A percentile compares a stretch with the other conserved stretches of the same genome.
phyloP scores from a whole-genome alignment of 352 stramenopile genomes.

The Globisporangium lucens region DNA sequence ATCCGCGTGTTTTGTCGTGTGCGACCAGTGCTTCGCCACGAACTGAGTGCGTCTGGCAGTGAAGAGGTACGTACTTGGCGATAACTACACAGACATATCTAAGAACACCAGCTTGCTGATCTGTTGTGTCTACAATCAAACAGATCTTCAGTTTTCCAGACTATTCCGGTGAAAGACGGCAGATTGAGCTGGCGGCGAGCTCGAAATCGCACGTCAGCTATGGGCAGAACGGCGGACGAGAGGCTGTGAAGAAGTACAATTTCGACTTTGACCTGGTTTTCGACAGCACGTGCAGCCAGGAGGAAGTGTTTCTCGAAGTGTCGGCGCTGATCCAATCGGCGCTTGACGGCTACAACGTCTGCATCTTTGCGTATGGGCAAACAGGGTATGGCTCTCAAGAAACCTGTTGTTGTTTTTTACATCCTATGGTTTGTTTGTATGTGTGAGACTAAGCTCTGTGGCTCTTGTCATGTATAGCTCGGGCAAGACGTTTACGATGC shows the following conservation, averaged over 20 bases:
- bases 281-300: slow-evolving; percentile 89
- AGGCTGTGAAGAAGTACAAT: slow-evolving; percentile 78
- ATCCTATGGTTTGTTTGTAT: not conserved
- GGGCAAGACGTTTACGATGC: slow-evolving; percentile 89
- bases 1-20: slow-evolving; percentile 96
- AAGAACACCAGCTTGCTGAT: not conserved
- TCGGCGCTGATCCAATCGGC: slow-evolving; percentile 93
- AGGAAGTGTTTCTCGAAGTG: slow-evolving; percentile 96
- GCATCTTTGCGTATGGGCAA: slow-evolving; percentile 93
- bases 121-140: not conserved
- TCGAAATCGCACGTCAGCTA: slow-evolving; percentile 72
- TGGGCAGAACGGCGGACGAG: slow-evolving; percentile 44
- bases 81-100: not conserved
- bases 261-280: slow-evolving; percentile 99
- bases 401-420: not conserved
- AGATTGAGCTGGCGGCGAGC: slow-evolving; percentile 71
- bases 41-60: slow-evolving; percentile 35
- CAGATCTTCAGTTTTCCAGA: slow-evolving; percentile 81
- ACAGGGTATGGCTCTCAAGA: slow-evolving; percentile 40
- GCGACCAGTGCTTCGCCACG: slow-evolving; percentile 78
- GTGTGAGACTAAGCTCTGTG: not conserved
- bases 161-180: slow-evolving; percentile 52
- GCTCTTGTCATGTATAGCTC: slow-evolving; percentile 33
- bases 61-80: slow-evolving; percentile 40
- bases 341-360: slow-evolving; percentile 95